These are phyloP conservation scores for Ogataea methylovora DNA, from an alignment of 805 yeast species.

Conservation along the genomic window DNA sequence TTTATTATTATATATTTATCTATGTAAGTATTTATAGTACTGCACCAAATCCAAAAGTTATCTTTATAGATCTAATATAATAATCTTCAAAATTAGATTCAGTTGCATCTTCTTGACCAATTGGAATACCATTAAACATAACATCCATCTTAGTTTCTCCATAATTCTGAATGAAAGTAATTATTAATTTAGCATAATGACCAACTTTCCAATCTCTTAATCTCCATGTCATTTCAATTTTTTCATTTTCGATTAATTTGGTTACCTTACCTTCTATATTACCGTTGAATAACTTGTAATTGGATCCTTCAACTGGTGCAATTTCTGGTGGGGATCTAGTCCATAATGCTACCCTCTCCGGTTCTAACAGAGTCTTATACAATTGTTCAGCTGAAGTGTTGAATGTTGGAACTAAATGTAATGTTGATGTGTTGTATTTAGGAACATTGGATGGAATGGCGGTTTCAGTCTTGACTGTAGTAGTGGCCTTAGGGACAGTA, in stretches of 20 bases:
- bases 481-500: constrained; percentile 11
- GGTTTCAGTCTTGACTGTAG: constrained; percentile 8
- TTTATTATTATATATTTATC: constrained; percentile 1
- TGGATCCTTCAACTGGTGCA: constrained; percentile 51
- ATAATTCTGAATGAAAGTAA: constrained; percentile 68
- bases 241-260: constrained; percentile 49
- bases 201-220: constrained; percentile 83
- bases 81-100: constrained; percentile 80
- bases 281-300: constrained; percentile 68
- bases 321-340: constrained; percentile 64
- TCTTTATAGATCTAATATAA: constrained; percentile 81
- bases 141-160: constrained; percentile 79
- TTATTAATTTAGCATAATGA: constrained; percentile 62
- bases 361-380: constrained; percentile 68
- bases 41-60: constrained; percentile 95
- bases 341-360: constrained; percentile 84
- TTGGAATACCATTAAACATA: constrained; percentile 80
- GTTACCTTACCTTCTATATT: constrained; percentile 67
- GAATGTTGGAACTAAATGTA: constrained; percentile 73
- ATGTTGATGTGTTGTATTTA: constrained; percentile 12
- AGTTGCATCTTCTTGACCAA: constrained; percentile 90
- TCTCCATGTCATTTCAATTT: constrained; percentile 78
- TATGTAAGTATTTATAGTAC: constrained; percentile 40
- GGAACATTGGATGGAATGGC: constrained; percentile 5
- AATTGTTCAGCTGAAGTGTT: constrained; percentile 84